A percentile compares a stretch with the other conserved stretches of the same genome.
Conservation (phyloP, 192 early-diverging fungal species). For the Oehlia diaphana region DNA sequence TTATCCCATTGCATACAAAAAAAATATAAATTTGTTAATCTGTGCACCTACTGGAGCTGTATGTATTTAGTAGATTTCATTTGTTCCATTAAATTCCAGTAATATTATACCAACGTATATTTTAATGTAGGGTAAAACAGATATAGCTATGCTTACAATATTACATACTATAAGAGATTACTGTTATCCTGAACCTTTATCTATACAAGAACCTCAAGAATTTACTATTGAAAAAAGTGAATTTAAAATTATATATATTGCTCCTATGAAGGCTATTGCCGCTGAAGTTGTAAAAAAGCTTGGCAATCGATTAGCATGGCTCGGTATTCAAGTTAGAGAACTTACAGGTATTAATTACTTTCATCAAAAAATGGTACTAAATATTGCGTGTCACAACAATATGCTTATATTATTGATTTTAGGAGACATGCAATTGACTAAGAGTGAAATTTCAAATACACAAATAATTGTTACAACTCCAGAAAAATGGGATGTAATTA, state of each 20-base stretch:
- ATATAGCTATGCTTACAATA: conserved; percentile 94
- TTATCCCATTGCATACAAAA: conserved; percentile 87
- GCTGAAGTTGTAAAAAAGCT: conserved; percentile 96
- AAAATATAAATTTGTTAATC: conserved; percentile 98
- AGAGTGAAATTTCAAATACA: conserved; percentile 86
- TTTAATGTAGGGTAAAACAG: conserved; percentile 82
- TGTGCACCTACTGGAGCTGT: conserved; percentile 97
- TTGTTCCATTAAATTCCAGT: background rate
- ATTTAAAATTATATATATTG: conserved; percentile 99
- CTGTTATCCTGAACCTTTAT: conserved; percentile 58
- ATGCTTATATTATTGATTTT: background rate
- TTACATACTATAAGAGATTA: conserved; percentile 77
- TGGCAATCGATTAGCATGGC: conserved; percentile 73
- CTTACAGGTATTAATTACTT: conserved; percentile 64
- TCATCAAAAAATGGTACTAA: background rate
- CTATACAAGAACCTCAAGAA: conserved; percentile 41
- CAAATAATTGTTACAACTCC: conserved; percentile 99
- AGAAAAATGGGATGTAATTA: conserved; percentile 99
- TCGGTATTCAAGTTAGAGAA: conserved; percentile 87
- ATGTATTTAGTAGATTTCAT: conserved; percentile 34
- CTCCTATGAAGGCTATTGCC: conserved; percentile 97
- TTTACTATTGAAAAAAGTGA: conserved; percentile 75
- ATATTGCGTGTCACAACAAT: background rate
- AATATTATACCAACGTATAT: background rate
- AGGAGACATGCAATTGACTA: conserved; percentile 98